These are phyloP conservation scores for Colletotrichum australisinense DNA, from an alignment of 2,329 filamentous ascomycete genomes.

Conservation along the genomic window DNA sequence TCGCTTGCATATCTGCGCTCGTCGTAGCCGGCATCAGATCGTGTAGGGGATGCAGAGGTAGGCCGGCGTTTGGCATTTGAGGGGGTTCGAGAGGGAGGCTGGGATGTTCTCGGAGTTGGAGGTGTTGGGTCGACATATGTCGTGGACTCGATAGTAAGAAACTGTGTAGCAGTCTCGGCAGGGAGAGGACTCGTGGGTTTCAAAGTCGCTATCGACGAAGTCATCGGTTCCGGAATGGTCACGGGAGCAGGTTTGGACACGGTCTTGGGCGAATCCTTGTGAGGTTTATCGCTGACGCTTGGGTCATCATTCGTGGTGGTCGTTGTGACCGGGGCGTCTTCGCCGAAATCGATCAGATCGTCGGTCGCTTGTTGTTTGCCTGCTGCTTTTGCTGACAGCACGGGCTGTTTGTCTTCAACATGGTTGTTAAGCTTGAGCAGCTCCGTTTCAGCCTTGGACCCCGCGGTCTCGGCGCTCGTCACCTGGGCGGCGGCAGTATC, in stretches of 20 bases:
- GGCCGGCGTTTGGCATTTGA: constrained; percentile 62
- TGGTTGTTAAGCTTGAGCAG: constrained; percentile 11
- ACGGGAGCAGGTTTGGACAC: not conserved
- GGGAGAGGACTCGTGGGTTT: constrained; percentile 56
- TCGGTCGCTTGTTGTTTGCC: constrained; percentile 29
- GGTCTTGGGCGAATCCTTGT: constrained; percentile 9
- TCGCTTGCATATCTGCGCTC: constrained; percentile 68
- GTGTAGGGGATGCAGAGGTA: constrained; percentile 62
- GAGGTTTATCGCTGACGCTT: not conserved
- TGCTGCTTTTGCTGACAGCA: constrained; percentile 23
- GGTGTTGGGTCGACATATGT: constrained; percentile 69
- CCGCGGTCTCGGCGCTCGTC: constrained; percentile 36
- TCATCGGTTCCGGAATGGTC: constrained; percentile 47
- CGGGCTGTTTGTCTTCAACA: not conserved
- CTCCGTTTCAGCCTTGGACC: constrained; percentile 33
- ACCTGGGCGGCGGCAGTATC: constrained; percentile 33
- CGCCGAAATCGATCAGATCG: constrained; percentile 36
- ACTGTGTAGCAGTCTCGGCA: constrained; percentile 51
- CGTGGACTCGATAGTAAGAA: constrained; percentile 59
- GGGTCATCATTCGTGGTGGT: not conserved
- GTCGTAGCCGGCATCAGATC: constrained; percentile 67
- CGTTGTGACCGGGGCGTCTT: not conserved
- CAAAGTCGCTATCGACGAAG: constrained; percentile 61
- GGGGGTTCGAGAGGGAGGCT: constrained; percentile 69
- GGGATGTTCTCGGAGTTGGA: constrained; percentile 65